phyloP scores from a whole-genome alignment of 2,329 filamentous ascomycete species.

The Chaetomium strumarium region DNA sequence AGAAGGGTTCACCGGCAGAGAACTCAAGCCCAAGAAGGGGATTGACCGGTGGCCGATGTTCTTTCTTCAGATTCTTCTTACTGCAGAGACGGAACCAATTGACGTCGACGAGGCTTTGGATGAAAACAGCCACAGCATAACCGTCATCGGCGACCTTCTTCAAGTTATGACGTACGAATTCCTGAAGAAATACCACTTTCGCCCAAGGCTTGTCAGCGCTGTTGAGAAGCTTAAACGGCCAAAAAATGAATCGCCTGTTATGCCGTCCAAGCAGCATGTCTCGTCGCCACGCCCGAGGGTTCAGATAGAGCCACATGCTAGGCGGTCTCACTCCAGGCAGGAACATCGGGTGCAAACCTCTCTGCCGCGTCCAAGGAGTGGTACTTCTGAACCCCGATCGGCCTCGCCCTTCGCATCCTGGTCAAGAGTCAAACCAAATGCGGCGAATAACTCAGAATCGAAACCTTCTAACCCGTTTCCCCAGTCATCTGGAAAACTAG shows the following conservation, averaged over 20 bases:
- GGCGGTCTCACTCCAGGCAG: background rate
- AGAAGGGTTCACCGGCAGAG: conserved; percentile 44
- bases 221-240: conserved; percentile 12
- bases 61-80: conserved; percentile 59
- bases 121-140: conserved; percentile 44
- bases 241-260: background rate
- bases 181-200: conserved; percentile 65
- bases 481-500: background rate
- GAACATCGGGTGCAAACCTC: conserved; percentile 4
- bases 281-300: background rate
- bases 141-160: conserved; percentile 58
- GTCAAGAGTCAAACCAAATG: conserved; percentile 31
- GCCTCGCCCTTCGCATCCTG: conserved; percentile 34
- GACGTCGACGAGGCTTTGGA: conserved; percentile 37
- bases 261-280: background rate
- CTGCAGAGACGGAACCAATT: conserved; percentile 1
- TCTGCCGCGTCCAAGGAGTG: background rate
- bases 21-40: conserved; percentile 54
- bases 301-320: background rate
- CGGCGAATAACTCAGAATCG: conserved; percentile 22
- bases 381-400: background rate
- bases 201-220: conserved; percentile 39
- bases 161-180: conserved; percentile 67
- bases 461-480: conserved; percentile 6
- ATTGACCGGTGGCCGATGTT: conserved; percentile 89